Base-by-base conservation (phyloP, 1,284 basidiomycete species). In the Marasmius sp. region DNA sequence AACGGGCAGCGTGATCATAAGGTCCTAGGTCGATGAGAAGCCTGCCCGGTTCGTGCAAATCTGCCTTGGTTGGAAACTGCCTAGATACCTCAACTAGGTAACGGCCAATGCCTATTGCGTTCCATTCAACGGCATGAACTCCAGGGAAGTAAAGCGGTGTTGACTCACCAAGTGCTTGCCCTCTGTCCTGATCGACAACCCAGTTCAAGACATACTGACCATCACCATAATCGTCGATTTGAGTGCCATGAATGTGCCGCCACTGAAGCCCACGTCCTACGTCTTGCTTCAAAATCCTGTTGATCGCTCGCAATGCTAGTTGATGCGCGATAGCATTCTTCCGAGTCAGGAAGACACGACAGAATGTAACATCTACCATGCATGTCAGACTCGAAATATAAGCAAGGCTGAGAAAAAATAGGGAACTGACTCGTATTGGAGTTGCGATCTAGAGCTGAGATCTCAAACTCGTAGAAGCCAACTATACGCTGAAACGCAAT, bases 81-180 rank as follows among this genome's bases (percentile, higher is more conserved):
- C 49, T 39, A 14, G 64, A 61, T 0, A 63, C 8, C 16, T 58
- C 59, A 22, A 62, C 58, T 18, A 64, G 47, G 53, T 61, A 53
- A 18, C 66, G 62, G 14, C 67, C 65, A 11, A 66, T 57, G 37
- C 67, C 67, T 45, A 14, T 41, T 9, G 16, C 14, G 43, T 67
- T 36, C 1, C 10, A 14, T 41, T 20, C 18, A 14, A 11, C 27
- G 61, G 12, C 22, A 37, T n/a, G 6, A 55, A 3, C 51, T 4
- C 14, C 12, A 7, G 43, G 43, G 20, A 45, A 16, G n/a, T 27
- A 12, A 22, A 9, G 7, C 16, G 10, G 34, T 22, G 22, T 2
- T 20, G 10, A 51, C 49, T 27, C 34, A 67, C 65, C 65, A 60
- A 63, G 63, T 27, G 61, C 64, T 48, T 67, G 66, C 4, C 65